Evolutionary conservation across 768 basidiomycete species (phyloP).

Genomic region (Ramaria sp.): DNA sequence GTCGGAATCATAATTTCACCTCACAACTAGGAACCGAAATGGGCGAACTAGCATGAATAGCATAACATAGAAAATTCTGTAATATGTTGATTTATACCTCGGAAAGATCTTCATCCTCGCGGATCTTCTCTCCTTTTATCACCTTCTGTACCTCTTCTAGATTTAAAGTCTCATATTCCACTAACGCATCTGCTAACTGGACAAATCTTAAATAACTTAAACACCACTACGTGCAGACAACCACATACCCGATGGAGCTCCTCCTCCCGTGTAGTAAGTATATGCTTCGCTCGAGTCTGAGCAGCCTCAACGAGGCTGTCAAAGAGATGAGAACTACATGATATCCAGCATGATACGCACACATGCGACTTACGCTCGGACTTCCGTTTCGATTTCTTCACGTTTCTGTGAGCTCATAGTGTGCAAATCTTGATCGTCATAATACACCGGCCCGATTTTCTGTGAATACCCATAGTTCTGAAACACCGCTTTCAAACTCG

Average conservation of each 20-base stretch:
- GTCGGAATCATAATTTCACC: too few relatives aligned
- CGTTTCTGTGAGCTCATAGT: constrained; percentile 63
- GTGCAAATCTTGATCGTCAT: constrained; percentile 54
- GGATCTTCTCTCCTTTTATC: constrained; percentile 72
- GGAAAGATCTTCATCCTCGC: constrained; percentile 54
- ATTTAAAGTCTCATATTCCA: constrained; percentile 91
- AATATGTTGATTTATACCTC: constrained; percentile 30
- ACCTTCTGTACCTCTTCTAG: constrained; percentile 79
- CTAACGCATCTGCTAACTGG: constrained; percentile 81
- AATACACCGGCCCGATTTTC: constrained; percentile 75
- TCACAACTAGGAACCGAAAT: too few relatives aligned
- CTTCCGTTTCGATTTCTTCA: constrained; percentile 82
- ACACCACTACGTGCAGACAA: constrained; percentile 7
- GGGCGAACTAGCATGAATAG: too few relatives aligned
- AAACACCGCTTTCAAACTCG: neutral
- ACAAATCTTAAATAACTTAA: constrained; percentile 12
- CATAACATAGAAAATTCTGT: too few relatives aligned
- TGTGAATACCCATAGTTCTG: constrained; percentile 72
- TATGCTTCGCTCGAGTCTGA: constrained; percentile 49
- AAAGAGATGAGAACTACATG: constrained; percentile 6
- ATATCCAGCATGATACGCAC: neutral
- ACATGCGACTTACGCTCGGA: constrained; percentile 49
- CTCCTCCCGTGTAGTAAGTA: constrained; percentile 55
- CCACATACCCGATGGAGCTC: constrained; percentile 63
- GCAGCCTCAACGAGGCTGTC: constrained; percentile 55